Evolutionary conservation across 768 basidiomycete genomes (phyloP), one percentile per base, ranked within the genome.

Genomic region (Lyophyllum atratum): DNA sequence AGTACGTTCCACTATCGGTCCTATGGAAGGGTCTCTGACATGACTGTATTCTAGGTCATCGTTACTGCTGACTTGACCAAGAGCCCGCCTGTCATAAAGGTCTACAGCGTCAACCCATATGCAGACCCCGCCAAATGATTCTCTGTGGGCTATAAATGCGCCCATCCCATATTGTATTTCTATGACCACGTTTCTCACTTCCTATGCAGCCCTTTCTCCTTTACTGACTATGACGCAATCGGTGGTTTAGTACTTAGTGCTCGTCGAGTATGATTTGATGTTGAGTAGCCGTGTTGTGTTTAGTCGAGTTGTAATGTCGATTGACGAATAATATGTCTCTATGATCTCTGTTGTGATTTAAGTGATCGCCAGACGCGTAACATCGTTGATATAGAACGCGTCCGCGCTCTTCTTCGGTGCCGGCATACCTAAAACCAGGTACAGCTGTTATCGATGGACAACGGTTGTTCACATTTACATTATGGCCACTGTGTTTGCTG

Each of bases 21-120:
- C 26, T 43, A 22, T 22, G 21, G 6, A 31, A n/a, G 28, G 19
- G 42, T 12, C 14, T 59, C 58, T 66, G 46, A 60, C 52, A 33
- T 52, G 33, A 39, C 52, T 29, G 12, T 28, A 54, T 47, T 58
- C 6, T 63, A 94, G 92, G 93, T 95, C 64, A 95, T 97, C 66
- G 88, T 97, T 64, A 95, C 94, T 40, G 93, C 93, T 29, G 95
- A 98, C 71, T 75, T 96, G 64, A 93, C 93, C 59, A 97, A 96
- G 84, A 93, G 91, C 64, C 95, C 95, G 39, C 95, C 95, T 4
- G 92, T 98, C 66, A 90, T 98, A 80, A 95, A 97, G 74, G 94
- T 98, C 55, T 95, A 95, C 80, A 94, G 93, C 66, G 91, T 94
- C 67, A 95, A 95, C 69, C 94, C 94, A 8, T 95, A 92, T 71